phyloP scores from a whole-genome alignment of 306 rosid species.

The Malus sylvestris region DNA sequence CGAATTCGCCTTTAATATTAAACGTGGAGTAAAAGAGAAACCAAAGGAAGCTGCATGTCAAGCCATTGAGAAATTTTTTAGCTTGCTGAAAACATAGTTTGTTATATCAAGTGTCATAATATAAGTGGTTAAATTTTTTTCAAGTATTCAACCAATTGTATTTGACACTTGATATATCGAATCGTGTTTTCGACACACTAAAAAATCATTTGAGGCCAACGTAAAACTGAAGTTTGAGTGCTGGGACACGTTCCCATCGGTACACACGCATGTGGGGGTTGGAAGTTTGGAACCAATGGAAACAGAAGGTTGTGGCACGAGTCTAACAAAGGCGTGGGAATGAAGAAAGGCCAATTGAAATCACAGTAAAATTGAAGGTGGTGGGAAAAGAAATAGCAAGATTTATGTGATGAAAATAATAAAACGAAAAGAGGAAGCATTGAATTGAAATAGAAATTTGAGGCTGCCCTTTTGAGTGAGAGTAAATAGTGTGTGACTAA shows the following conservation, averaged over 20 bases:
- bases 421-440: constrained; percentile 23
- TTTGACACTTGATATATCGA: too few relatives aligned
- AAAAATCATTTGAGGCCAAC: neutral
- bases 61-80: too few relatives aligned
- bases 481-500: neutral
- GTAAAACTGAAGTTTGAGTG: neutral
- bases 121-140: too few relatives aligned
- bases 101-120: too few relatives aligned
- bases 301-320: neutral
- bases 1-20: constrained; percentile 2
- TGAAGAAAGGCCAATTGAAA: neutral
- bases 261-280: neutral
- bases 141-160: too few relatives aligned
- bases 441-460: constrained; percentile 28
- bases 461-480: neutral
- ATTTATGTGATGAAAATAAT: constrained; percentile 6
- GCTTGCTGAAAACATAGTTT: rapidly evolving
- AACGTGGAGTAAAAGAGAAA: neutral
- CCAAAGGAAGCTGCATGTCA: neutral
- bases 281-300: constrained; percentile 1
- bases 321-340: neutral
- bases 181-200: too few relatives aligned
- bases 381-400: constrained; percentile 6
- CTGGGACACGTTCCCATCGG: neutral
- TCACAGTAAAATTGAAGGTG: neutral